Base-by-base conservation (phyloP, 2,329 filamentous ascomycete species). In the Scedosporium minutisporum region DNA sequence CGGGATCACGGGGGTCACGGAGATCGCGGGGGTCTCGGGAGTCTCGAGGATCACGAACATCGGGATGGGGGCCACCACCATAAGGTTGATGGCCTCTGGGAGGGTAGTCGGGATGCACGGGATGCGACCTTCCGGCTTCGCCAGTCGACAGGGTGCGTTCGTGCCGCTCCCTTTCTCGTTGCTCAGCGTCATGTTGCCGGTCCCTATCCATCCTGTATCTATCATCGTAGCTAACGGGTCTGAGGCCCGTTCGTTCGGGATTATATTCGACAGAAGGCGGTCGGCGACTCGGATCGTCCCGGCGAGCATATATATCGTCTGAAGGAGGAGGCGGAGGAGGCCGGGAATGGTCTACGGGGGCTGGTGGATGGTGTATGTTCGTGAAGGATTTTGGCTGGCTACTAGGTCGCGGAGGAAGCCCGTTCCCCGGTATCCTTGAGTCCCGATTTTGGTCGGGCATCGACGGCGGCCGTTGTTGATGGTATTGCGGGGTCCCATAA, bases 401-500 rank as follows among this genome's bases (percentile, higher is more conserved):
- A 65, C 73, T 80, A 0, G 81, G 80, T 55, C 80, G 74, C 1
- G 80, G 75, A 23, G 79, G 80, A 14, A 79, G 75, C 3, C 74
- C 74, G 14, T 72, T 68, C 38, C 68, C 67, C n/a, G 68, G 63
- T 25, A 72, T 69, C n/a, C 74, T 70, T n/a, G 66, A 66, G 51
- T 80, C 77, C 64, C 76, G 72, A 59, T 73, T 71, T 60, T 82
- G 78, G 23, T 86, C 84, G 14, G 73, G 72, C 4, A 75, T 75
- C 14, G 77, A 73, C 48, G 80, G 81, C 1, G 79, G 78, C 3
- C 78, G 80, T 44, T 82, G 77, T 55, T 78, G 78, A 57, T 77
- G 73, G 66, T 84, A 87, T 10, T 85, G 82, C 1, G 85, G 83
- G 2, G 85, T 87, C 41, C 81, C 78, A 66, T 84, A 87, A 64